Conservation (phyloP, 306 rosid species). For the Medicago truncatula region MtrunA17r5.0-ANR NC_053049.1:34522501-34523000, state of each 20-base stretch:
- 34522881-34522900: constrained; percentile 23
- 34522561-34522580: constrained; percentile 13
- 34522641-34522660: constrained; percentile 22
- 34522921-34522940: constrained; percentile 17
- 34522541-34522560: constrained; percentile 26
- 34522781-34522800: constrained; percentile 12
- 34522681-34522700: constrained; percentile 17
- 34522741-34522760: constrained; percentile 20
- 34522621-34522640: not conserved
- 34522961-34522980: constrained; percentile 83
- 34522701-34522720: constrained; percentile 32
- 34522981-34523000: constrained; percentile 78
- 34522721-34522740: constrained; percentile 12
- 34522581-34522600: constrained; percentile 5
- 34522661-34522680: constrained; percentile 17
- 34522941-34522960: constrained; percentile 48
- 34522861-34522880: constrained; percentile 21
- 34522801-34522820: not conserved
- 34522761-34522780: constrained; percentile 21
- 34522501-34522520: constrained; percentile 93
- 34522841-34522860: constrained; percentile 26
- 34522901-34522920: constrained; percentile 10
- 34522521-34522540: constrained; percentile 73
- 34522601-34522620: constrained; percentile 6
- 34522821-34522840: constrained; percentile 7